A percentile compares a stretch with the other conserved stretches of the same genome.
Conservation (phyloP, 1,284 basidiomycete genomes). For the Ceratorhiza oryzae-sativae region DNA sequence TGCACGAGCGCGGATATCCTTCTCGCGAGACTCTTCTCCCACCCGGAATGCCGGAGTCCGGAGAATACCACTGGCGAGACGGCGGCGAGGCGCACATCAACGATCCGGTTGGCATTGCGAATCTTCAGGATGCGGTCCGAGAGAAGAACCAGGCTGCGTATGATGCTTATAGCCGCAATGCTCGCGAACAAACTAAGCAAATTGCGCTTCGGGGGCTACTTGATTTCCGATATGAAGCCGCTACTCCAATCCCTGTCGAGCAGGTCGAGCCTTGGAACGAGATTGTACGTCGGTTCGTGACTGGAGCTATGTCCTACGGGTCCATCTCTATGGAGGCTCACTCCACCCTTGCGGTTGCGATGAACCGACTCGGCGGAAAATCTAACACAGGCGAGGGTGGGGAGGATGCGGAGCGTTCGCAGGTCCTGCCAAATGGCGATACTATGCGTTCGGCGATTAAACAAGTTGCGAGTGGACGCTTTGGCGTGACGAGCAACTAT, state of each 20-base stretch:
- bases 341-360: constrained; percentile 91
- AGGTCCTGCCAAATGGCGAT: constrained; percentile 77
- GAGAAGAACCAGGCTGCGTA: constrained; percentile 92
- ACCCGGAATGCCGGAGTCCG: constrained; percentile 94
- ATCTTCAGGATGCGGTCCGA: constrained; percentile 93
- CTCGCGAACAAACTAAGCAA: constrained; percentile 80
- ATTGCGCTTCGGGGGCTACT: constrained; percentile 90
- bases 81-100: constrained; percentile 98
- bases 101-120: constrained; percentile 88
- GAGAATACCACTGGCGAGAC: constrained; percentile 97
- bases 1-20: constrained; percentile 94
- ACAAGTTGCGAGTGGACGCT: constrained; percentile 95
- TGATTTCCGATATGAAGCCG: constrained; percentile 84
- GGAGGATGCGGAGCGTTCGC: constrained; percentile 92
- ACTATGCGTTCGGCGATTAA: constrained; percentile 96
- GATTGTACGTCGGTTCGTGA: constrained; percentile 92
- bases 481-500: constrained; percentile 95
- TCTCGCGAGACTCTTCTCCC: constrained; percentile 80
- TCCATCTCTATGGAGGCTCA: constrained; percentile 98
- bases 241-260: constrained; percentile 86
- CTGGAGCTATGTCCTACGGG: constrained; percentile 96
- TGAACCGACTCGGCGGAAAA: constrained; percentile 96
- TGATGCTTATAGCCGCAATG: constrained; percentile 87
- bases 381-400: constrained; percentile 98
- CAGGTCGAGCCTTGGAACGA: constrained; percentile 99